Evolutionary conservation across 1,284 basidiomycete species (phyloP).

Genomic region (Ceratobasidium sp.): DNA sequence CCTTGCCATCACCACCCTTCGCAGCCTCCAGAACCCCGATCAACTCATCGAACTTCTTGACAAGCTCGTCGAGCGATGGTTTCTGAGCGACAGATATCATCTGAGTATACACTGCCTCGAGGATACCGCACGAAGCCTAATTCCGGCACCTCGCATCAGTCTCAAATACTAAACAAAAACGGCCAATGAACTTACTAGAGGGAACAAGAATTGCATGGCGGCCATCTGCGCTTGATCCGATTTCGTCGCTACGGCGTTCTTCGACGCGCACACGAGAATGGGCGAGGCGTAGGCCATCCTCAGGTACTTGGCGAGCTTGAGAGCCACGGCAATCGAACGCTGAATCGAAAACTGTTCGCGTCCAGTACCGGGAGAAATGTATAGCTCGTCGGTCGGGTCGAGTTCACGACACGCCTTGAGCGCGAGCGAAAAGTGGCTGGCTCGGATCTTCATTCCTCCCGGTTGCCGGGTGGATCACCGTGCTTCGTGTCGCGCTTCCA

Average conservation of each 20-base stretch:
- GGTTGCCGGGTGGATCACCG: not conserved
- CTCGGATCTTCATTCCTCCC: not conserved
- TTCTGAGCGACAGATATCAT: not conserved
- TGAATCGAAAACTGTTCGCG: not conserved
- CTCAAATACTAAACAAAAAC: not conserved
- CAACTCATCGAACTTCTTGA: not conserved
- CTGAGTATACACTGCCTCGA: slow-evolving; percentile 5
- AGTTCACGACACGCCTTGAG: slow-evolving; percentile 8
- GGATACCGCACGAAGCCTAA: not conserved
- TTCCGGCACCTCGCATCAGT: too few species aligned
- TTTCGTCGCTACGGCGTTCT: not conserved
- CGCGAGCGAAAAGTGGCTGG: slow-evolving; percentile 26
- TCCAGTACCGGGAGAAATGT: not conserved
- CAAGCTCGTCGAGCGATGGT: not conserved
- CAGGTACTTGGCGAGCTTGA: slow-evolving; percentile 5
- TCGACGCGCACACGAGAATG: not conserved
- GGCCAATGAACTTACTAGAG: not conserved
- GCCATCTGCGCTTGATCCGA: not conserved
- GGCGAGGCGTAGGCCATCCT: not conserved
- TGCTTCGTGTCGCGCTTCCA: not conserved
- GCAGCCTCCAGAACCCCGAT: too few species aligned
- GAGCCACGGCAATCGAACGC: not conserved
- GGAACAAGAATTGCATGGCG: not conserved
- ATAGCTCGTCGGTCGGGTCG: not conserved
- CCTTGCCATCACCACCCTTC: too few species aligned